A percentile compares a stretch with the other conserved stretches of the same genome.
Conservation (phyloP, 306 rosid species). For the Quercus berberidifolia region DNA sequence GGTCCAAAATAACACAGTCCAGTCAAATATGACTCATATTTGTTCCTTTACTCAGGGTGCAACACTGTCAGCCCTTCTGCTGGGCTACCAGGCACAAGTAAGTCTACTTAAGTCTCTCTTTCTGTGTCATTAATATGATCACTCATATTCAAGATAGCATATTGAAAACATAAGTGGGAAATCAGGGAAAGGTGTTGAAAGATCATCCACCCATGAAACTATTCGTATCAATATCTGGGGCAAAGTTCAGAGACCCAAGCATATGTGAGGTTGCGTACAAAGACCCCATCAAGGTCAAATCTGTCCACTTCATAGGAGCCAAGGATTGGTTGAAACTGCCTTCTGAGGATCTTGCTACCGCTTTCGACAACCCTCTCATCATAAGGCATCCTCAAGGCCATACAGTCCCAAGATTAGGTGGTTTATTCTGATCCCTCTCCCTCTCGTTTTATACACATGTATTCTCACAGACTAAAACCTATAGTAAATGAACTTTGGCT, state of each 20-base stretch:
- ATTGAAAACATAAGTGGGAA: slow-evolving; percentile 4
- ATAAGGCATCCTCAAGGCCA: slow-evolving; percentile 90
- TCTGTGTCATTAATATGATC: neutral
- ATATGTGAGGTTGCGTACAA: slow-evolving; percentile 78
- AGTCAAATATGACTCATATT: neutral
- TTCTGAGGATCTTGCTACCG: slow-evolving; percentile 66
- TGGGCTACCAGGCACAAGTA: slow-evolving; percentile 77
- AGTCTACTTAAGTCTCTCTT: neutral
- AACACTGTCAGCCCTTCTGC: slow-evolving; percentile 63
- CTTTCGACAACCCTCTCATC: slow-evolving; percentile 60
- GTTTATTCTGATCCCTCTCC: neutral
- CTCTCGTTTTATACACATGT: neutral
- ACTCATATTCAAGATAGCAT: neutral
- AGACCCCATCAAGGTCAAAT: slow-evolving; percentile 58
- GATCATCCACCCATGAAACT: slow-evolving; percentile 75
- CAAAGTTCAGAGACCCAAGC: slow-evolving; percentile 74
- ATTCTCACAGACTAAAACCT: too few relatives aligned
- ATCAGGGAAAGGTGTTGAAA: slow-evolving; percentile 74
- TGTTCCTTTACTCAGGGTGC: slow-evolving; percentile 46
- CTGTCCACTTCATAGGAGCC: slow-evolving; percentile 78
- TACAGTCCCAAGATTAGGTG: slow-evolving; percentile 82
- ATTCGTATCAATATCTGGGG: slow-evolving; percentile 70
- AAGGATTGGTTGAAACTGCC: slow-evolving; percentile 85
- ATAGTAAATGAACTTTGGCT: slow-evolving; percentile 8
- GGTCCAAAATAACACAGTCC: too few relatives aligned